Evolutionary conservation across 2,329 filamentous ascomycete species (phyloP).

Genomic region (Xylariomycetidae sp.): DNA sequence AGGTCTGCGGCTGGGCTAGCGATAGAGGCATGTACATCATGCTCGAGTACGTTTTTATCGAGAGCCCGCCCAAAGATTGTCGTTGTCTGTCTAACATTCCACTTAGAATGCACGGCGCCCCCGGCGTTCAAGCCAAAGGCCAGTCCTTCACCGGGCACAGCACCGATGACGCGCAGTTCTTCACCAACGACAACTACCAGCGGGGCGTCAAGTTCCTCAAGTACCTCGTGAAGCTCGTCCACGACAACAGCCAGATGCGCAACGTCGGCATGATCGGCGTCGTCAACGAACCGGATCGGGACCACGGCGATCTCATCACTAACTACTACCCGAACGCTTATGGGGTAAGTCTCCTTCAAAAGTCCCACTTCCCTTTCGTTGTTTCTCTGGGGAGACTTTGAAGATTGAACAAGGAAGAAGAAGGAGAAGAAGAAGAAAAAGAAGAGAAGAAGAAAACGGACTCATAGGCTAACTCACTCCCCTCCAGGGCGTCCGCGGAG

Average conservation of each 20-base stretch:
- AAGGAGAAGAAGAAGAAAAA: neutral
- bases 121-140: slow-evolving; percentile 33
- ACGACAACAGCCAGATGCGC: slow-evolving; percentile 36
- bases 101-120: slow-evolving; percentile 44
- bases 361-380: no score
- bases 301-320: slow-evolving; percentile 20
- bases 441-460: neutral
- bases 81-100: no score
- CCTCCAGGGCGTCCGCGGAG: slow-evolving; percentile 36
- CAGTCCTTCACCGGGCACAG: neutral
- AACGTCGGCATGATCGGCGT: slow-evolving; percentile 48
- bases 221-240: slow-evolving; percentile 43
- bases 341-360: no score
- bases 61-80: no score
- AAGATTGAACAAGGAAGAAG: neutral
- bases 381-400: no score
- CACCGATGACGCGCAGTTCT: slow-evolving; percentile 39
- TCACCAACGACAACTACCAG: slow-evolving; percentile 42
- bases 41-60: no score
- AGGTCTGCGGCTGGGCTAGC: slow-evolving; percentile 38
- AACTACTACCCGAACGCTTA: no score
- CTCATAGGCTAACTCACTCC: slow-evolving; percentile 25
- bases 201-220: slow-evolving; percentile 43
- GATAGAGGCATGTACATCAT: slow-evolving; percentile 43
- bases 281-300: slow-evolving; percentile 43